These are phyloP conservation scores for Diaporthe humulicola DNA, from an alignment of 2,329 filamentous ascomycete species.

Conservation along the genomic window DNA sequence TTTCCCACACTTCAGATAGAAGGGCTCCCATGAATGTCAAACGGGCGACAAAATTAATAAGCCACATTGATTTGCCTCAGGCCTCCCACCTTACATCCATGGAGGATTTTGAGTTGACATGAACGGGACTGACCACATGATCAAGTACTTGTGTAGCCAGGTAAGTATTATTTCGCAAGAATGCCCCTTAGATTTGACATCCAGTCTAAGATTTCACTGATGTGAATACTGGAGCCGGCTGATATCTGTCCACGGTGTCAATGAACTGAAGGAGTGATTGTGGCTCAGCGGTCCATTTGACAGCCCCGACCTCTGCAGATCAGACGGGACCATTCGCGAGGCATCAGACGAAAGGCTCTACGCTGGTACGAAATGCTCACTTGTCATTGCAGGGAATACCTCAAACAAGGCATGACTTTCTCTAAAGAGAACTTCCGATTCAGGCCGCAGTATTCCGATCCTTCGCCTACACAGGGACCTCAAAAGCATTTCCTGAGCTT, in stretches of 20 bases:
- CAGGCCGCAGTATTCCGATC: no score
- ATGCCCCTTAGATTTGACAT: neutral
- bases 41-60: no score
- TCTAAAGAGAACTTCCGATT: neutral
- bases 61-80: no score
- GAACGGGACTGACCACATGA: neutral
- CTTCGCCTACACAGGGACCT: no score
- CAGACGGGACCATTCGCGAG: neutral
- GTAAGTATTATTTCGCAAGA: no score
- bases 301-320: neutral
- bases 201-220: neutral
- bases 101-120: neutral
- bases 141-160: no score
- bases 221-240: neutral
- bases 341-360: neutral
- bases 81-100: no score
- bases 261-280: neutral
- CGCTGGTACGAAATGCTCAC: neutral
- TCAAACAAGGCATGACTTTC: neutral
- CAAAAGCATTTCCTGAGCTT: no score
- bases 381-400: neutral
- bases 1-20: no score
- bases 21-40: no score
- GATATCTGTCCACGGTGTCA: neutral
- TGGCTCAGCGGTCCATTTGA: neutral